Percentiles rank a stretch among this genome's conserved stretches.
Conservation (phyloP, 352 stramenopile genomes). For the Aphanomyces cochlioides region DNA sequence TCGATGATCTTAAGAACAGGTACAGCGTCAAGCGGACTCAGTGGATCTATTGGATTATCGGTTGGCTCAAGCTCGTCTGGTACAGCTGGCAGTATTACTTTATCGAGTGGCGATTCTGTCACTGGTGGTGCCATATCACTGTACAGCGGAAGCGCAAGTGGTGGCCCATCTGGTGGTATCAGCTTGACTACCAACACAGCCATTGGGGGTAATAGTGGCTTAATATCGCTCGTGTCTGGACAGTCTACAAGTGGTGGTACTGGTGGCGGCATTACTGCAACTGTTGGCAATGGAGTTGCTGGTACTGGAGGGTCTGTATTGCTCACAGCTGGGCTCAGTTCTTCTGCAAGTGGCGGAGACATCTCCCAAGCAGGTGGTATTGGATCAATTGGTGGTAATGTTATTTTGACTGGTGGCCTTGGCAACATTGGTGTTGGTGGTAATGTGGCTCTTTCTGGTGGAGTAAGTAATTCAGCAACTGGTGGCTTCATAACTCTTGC, state of each 20-base stretch:
- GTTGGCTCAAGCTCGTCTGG: conserved; percentile 64
- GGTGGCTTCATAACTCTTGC: conserved; percentile 1
- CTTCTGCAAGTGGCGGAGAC: conserved; percentile 3
- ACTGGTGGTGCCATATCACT: conserved; percentile 60
- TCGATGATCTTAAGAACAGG: conserved; percentile 48
- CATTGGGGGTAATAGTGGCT: conserved; percentile 48
- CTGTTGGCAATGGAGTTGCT: conserved; percentile 33
- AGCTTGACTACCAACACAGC: conserved; percentile 45
- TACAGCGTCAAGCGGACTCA: conserved; percentile 42
- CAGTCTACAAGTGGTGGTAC: conserved; percentile 35
- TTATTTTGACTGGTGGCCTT: conserved; percentile 61
- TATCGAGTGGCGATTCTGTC: conserved; percentile 62
- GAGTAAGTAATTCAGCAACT: conserved; percentile 16
- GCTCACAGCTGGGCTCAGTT: conserved; percentile 38
- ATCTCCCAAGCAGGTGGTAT: conserved; percentile 37
- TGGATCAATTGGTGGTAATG: conserved; percentile 49
- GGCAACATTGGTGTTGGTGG: conserved; percentile 55
- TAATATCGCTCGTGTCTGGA: conserved; percentile 45
- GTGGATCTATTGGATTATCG: conserved; percentile 55
- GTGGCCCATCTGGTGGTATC: conserved; percentile 57
- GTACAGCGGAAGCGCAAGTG: conserved; percentile 47
- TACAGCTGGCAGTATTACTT: conserved; percentile 49
- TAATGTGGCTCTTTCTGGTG: conserved; percentile 40
- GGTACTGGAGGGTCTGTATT: conserved; percentile 33
- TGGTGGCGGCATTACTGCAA: conserved; percentile 42